These are phyloP conservation scores for Fraxinus pennsylvanica DNA, from an alignment of 257 asterid genomes.

Conservation along the genomic window DNA sequence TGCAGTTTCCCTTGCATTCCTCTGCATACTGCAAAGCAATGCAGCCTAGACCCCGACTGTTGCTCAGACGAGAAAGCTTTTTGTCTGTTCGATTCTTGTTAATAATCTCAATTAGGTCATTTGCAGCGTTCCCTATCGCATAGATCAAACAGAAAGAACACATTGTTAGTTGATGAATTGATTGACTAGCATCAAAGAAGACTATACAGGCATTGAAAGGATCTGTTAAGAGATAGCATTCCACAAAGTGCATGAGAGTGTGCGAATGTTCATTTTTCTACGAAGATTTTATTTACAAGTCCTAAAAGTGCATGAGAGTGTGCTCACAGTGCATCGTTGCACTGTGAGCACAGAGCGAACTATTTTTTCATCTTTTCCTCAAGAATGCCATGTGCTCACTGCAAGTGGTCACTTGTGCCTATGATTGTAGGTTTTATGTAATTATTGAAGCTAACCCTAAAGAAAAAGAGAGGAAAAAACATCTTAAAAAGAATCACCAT, in stretches of 20 bases:
- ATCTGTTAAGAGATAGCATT: neutral
- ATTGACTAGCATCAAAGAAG: neutral
- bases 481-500: neutral
- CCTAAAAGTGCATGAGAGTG: neutral
- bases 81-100: conserved; percentile 70
- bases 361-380: neutral
- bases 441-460: neutral
- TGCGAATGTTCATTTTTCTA: neutral
- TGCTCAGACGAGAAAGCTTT: conserved; percentile 55
- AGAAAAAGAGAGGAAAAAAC: neutral
- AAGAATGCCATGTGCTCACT: neutral
- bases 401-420: neutral
- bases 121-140: conserved; percentile 64
- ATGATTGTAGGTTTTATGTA: neutral
- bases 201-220: neutral
- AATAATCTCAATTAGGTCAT: conserved; percentile 60
- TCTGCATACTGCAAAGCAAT: conserved; percentile 67
- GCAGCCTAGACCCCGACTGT: conserved; percentile 73
- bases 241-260: neutral
- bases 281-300: neutral
- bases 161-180: neutral
- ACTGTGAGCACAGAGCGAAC: neutral
- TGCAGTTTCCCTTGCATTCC: conserved; percentile 63
- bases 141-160: conserved; percentile 21
- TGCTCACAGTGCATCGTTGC: neutral